Base-by-base conservation (phyloP, 192 early-diverging fungal genomes). In the Entomortierella lignicola region DNA sequence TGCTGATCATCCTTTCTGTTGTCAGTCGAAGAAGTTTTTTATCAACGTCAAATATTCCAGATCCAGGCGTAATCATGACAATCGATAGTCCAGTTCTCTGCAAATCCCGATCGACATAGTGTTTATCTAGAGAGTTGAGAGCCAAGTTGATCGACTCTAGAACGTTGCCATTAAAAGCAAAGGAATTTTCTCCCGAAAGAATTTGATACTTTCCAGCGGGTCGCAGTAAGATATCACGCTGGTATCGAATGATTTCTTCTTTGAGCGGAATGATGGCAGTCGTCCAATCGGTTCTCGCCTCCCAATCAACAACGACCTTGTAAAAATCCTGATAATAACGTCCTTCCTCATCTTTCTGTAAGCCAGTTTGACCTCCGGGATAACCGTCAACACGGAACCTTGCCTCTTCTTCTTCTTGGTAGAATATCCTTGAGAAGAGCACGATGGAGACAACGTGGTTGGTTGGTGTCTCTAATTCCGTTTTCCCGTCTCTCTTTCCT, bases 361-460 rank as follows among this genome's bases (percentile, higher is more conserved):
- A 32, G 5, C 62, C 68, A 26, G 75, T 32, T 42, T 70, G 68
- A 3, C 61, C 75, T 21, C 75, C 75, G 29, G 75, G 75, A 39
- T 79, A 79, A 0, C 75, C 75, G 27, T 70, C 62, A 41, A 70
- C 55, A 11, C 57, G 60, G 18, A 79, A 70, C 4, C 75, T 41
- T 6, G 57, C 59, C 29, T 77, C 69, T 42, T 87, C 86, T 47
- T 83, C 81, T 4, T 83, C 75, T 30, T 87, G 77, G 66, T 98
- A 96, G 70, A 92, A 92, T 50, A 97, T 90, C 7, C 97, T 90
- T 26, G 97, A 89, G 79, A 98, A 98, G 50, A 99, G 87, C 4
- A 99, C 93, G 34, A 99, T 93, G 0, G 94, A 95, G n/a, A 99
- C 94, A 23, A 97, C 89, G 71, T 99, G 97, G 77, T 98, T 99